Conservation (phyloP, 768 basidiomycete genomes). For the Crepidotus variabilis region DNA sequence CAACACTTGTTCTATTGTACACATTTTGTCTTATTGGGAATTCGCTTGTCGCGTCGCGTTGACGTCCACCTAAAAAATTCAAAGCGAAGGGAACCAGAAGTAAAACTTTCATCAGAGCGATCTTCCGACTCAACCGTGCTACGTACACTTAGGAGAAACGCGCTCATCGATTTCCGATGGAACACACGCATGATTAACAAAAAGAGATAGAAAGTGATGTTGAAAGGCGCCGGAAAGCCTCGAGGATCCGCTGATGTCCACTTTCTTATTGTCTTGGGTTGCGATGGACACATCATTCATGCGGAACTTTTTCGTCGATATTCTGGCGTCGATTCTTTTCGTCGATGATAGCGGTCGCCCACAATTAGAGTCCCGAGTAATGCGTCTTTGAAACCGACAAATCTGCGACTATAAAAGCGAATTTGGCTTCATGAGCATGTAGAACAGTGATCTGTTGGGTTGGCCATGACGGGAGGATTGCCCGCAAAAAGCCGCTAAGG, state of each 20-base stretch:
- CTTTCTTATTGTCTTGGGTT: neutral
- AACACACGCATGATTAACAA: neutral
- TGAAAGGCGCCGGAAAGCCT: neutral
- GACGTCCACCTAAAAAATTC: neutral
- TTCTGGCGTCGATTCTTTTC: neutral
- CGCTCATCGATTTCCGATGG: neutral
- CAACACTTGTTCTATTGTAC: neutral
- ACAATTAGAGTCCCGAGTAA: neutral
- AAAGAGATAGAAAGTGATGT: neutral
- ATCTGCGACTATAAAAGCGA: no score
- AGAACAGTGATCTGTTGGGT: no score
- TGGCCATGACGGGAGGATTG: no score
- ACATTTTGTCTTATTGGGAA: neutral
- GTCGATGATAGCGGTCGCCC: neutral
- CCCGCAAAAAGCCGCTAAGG: no score
- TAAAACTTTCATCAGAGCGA: neutral
- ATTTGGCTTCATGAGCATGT: no score
- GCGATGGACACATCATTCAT: neutral
- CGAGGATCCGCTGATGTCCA: neutral
- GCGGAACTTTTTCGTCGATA: neutral
- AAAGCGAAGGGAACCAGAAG: neutral
- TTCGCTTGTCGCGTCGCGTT: neutral
- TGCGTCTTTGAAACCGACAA: neutral
- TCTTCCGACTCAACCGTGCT: neutral
- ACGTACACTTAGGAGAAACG: neutral